phyloP scores from a whole-genome alignment of 192 early-diverging fungal species.

The Jimgerdemannia lactiflua region DNA sequence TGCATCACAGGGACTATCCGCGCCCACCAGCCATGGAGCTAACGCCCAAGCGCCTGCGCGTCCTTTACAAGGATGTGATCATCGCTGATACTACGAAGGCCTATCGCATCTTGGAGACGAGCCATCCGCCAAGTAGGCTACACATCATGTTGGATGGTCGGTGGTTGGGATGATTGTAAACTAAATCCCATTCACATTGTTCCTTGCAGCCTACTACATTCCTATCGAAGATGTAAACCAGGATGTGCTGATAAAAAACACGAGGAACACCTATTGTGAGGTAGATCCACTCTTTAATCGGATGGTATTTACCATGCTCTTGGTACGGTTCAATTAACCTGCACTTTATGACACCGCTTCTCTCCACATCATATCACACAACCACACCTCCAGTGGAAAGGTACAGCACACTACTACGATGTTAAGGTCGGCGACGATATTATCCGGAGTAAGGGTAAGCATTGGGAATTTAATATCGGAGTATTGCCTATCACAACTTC shows the following conservation, averaged over 20 bases:
- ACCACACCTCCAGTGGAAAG: constrained; percentile 2
- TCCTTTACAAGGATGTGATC: background rate
- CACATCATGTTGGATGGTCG: too few species aligned
- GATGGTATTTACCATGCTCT: too few species aligned
- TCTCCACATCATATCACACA: background rate
- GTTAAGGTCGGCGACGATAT: constrained; percentile 2
- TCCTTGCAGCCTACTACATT: background rate
- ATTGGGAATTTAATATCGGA: too few species aligned
- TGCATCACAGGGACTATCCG: background rate
- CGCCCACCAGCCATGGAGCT: constrained; percentile 1
- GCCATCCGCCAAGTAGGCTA: background rate
- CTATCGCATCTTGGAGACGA: constrained; percentile 3
- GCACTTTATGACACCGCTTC: too few species aligned
- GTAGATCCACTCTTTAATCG: too few species aligned
- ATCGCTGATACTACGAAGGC: background rate
- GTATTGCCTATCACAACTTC: too few species aligned
- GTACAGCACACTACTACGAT: constrained; percentile 3
- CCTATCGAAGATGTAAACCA: background rate
- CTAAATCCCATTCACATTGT: too few species aligned
- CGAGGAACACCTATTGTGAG: background rate
- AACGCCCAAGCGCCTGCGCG: constrained; percentile 2
- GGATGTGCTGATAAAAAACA: background rate
- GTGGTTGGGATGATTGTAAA: too few species aligned
- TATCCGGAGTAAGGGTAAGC: background rate
- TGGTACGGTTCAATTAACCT: too few species aligned